phyloP scores from a whole-genome alignment of 75 land plant genomes.

The Chamaecyparis obtusa region DNA sequence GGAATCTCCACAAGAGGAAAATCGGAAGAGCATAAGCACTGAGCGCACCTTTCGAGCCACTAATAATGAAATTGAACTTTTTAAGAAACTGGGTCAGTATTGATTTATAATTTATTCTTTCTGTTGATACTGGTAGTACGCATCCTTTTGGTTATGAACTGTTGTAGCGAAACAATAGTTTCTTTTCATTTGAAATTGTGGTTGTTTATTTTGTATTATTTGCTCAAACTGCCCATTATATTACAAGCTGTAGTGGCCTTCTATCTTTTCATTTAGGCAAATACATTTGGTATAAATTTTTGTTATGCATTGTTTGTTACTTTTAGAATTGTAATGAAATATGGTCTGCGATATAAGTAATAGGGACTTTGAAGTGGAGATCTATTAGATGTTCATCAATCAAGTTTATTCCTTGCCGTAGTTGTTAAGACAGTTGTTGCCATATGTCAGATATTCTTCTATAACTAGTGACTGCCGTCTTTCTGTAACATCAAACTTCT shows the following conservation, averaged over 20 bases:
- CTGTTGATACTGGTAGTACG: neutral
- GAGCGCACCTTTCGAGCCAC: slow-evolving; percentile 83
- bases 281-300: neutral
- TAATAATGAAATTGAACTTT: slow-evolving; percentile 42
- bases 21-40: slow-evolving; percentile 75
- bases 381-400: neutral
- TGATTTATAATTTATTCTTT: neutral
- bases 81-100: slow-evolving; percentile 57
- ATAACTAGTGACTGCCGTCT: neutral
- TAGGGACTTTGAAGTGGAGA: neutral
- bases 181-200: neutral
- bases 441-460: neutral
- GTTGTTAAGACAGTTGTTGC: neutral
- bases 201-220: neutral
- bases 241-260: neutral
- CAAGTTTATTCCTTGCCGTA: neutral
- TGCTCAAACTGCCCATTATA: neutral
- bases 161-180: neutral
- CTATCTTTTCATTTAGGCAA: neutral
- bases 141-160: neutral
- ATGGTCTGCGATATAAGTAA: neutral
- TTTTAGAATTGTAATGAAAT: neutral
- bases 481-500: neutral
- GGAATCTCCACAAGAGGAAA: slow-evolving; percentile 52
- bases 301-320: neutral